A percentile compares a stretch with the other conserved stretches of the same genome.
Conservation (phyloP, 1,284 basidiomycete genomes). For the Naganishia sp. region DNA sequence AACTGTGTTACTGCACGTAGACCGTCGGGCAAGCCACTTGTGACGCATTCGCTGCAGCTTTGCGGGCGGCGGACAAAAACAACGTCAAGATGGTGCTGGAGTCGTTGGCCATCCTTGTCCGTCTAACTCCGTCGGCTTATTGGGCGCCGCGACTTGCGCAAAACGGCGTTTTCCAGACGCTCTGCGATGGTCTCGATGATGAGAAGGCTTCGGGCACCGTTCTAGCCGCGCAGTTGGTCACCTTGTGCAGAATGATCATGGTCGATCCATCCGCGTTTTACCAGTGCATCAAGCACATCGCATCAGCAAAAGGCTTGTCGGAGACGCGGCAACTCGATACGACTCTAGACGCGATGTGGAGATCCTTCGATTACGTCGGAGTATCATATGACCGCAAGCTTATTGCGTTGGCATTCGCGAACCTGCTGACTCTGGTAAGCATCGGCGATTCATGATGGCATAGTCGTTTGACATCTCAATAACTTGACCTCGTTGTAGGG, state of each 20-base stretch:
- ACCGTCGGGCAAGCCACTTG: constrained; percentile 41
- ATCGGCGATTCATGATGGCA: no score
- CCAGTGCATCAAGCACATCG: constrained; percentile 40
- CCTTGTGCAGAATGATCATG: constrained; percentile 48
- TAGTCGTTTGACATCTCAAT: constrained; percentile 4
- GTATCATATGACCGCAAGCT: constrained; percentile 50
- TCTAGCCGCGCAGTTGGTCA: constrained; percentile 48
- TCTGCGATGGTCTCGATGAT: constrained; percentile 49
- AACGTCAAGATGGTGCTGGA: constrained; percentile 40
- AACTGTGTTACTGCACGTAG: constrained; percentile 31
- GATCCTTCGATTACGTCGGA: constrained; percentile 54
- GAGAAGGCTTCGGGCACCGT: constrained; percentile 51
- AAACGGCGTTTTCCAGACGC: constrained; percentile 48
- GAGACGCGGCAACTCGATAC: constrained; percentile 48
- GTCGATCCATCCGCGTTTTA: constrained; percentile 47
- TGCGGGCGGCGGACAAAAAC: constrained; percentile 39
- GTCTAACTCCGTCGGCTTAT: constrained; percentile 39
- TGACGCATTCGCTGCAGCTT: constrained; percentile 41
- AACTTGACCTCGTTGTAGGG: constrained; percentile 59
- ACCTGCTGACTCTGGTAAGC: constrained; percentile 48
- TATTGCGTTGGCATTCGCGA: constrained; percentile 51
- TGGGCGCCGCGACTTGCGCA: constrained; percentile 46
- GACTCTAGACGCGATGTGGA: constrained; percentile 52
- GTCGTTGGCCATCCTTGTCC: constrained; percentile 44
- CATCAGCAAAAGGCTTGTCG: constrained; percentile 36